Conservation (phyloP, 2,329 filamentous ascomycete species). For the Neurospora sp. region DNA sequence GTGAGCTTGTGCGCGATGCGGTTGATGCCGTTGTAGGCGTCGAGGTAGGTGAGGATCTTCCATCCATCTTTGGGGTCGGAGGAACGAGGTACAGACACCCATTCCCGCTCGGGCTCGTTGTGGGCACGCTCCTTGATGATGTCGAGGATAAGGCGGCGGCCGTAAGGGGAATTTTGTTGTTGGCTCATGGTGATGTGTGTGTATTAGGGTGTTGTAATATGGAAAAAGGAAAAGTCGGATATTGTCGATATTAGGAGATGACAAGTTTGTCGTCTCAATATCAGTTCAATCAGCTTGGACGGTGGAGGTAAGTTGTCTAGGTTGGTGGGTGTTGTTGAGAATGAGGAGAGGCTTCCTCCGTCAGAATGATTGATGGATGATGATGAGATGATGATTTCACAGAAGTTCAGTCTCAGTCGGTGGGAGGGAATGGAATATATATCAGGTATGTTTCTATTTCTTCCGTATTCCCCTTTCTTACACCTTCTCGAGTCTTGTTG, state of each 20-base stretch:
- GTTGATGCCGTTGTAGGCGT: slow-evolving; percentile 32
- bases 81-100: slow-evolving; percentile 25
- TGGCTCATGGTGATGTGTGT: background rate
- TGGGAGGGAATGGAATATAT: background rate
- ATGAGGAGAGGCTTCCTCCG: background rate
- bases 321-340: background rate
- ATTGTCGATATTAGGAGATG: background rate
- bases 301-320: background rate
- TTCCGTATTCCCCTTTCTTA: background rate
- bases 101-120: slow-evolving; percentile 25
- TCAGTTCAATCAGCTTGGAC: background rate
- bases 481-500: background rate
- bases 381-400: background rate
- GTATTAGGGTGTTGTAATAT: background rate
- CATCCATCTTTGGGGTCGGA: slow-evolving; percentile 31
- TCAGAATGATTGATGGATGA: background rate
- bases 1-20: slow-evolving; percentile 27
- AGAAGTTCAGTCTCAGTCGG: background rate
- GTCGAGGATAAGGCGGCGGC: slow-evolving; percentile 26
- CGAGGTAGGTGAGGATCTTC: slow-evolving; percentile 26
- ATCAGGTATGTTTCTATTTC: background rate
- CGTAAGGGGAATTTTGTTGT: slow-evolving; percentile 14
- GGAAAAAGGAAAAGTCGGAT: background rate
- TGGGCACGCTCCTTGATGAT: slow-evolving; percentile 29
- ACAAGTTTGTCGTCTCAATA: background rate